Evolutionary conservation across 805 yeast genomes (phyloP).

Genomic region (Saturnispora saitoi): DNA sequence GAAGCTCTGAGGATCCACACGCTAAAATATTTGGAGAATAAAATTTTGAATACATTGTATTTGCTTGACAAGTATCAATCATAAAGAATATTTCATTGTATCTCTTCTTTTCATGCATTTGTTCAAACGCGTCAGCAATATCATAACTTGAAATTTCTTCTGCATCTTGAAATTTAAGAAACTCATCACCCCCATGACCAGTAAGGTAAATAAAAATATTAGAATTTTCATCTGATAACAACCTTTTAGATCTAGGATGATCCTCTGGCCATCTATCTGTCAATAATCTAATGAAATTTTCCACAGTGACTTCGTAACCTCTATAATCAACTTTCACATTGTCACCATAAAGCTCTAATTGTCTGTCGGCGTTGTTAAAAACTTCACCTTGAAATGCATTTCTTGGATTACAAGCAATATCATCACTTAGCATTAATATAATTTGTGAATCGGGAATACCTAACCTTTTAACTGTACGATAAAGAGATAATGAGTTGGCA

Average conservation of each 20-base stretch:
- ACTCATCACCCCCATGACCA: conserved; percentile 98
- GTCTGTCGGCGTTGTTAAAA: conserved; percentile 87
- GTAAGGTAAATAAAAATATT: conserved; percentile 92
- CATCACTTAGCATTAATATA: conserved; percentile 92
- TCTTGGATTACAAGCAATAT: conserved; percentile 93
- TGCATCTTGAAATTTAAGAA: conserved; percentile 95
- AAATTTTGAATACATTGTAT: conserved; percentile 89
- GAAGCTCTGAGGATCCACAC: conserved; percentile 83
- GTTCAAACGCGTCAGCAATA: conserved; percentile 93
- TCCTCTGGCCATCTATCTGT: conserved; percentile 95
- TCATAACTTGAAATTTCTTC: conserved; percentile 95
- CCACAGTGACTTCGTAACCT: conserved; percentile 97
- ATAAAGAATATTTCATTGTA: conserved; percentile 93
- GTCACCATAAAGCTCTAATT: conserved; percentile 87
- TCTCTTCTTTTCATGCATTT: conserved; percentile 92
- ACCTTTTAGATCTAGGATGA: conserved; percentile 85
- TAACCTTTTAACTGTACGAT: conserved; percentile 87
- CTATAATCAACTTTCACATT: conserved; percentile 92
- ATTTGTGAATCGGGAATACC: conserved; percentile 98
- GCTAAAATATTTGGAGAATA: conserved; percentile 89
- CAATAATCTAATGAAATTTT: conserved; percentile 81
- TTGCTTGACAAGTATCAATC: conserved; percentile 99
- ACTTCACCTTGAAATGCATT: conserved; percentile 95
- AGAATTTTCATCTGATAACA: conserved; percentile 87
- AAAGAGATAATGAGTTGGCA: conserved; percentile 92